Percentiles rank a stretch among this genome's conserved stretches.
phyloP scores from a whole-genome alignment of 495 filamentous ascomycete species.

The Wilcoxina mikolae region DNA sequence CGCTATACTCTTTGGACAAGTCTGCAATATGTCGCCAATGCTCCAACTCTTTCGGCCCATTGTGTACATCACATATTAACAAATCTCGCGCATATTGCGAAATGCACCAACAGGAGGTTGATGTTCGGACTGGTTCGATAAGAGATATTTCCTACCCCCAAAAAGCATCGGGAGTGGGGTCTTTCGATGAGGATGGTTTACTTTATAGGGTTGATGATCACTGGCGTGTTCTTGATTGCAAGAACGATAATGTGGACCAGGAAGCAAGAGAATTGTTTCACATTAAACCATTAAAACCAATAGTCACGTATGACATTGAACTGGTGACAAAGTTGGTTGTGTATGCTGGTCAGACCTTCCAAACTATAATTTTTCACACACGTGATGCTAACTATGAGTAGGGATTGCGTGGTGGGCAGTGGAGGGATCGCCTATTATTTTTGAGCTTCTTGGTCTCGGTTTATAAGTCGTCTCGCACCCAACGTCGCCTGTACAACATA shows the following conservation, averaged over 20 bases:
- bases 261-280: conserved; percentile 73
- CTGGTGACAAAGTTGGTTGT: conserved; percentile 93
- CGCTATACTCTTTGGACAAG: conserved; percentile 71
- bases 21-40: conserved; percentile 74
- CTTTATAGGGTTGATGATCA: not conserved
- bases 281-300: conserved; percentile 53
- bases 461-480: too few relatives aligned
- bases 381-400: conserved; percentile 21
- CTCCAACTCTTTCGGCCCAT: conserved; percentile 81
- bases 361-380: not conserved
- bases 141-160: conserved; percentile 9
- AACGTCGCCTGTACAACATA: too few relatives aligned
- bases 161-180: conserved; percentile 10
- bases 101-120: conserved; percentile 60
- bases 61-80: conserved; percentile 90
- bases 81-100: conserved; percentile 90
- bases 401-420: conserved; percentile 66
- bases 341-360: conserved; percentile 56
- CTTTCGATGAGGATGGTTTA: conserved; percentile 10
- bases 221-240: not conserved
- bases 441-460: conserved; percentile 51
- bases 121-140: not conserved
- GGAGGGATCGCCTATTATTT: conserved; percentile 49
- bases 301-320: conserved; percentile 92
- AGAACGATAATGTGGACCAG: conserved; percentile 12